Base-by-base conservation (phyloP, 202 grass and related monocot species). In the Schoenoplectus triqueter region DNA sequence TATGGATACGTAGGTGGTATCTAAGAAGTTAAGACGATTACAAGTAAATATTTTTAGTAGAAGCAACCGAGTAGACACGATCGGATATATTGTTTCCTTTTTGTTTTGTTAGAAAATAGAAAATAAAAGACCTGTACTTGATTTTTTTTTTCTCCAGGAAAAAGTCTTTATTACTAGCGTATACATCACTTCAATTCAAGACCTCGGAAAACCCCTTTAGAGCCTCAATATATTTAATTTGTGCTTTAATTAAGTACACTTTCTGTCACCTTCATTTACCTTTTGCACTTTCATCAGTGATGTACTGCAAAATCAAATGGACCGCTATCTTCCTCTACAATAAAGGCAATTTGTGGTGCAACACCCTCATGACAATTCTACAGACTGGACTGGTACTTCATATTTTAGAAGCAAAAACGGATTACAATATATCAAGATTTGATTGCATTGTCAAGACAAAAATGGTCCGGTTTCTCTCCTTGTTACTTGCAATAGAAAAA, bases 401-500 rank as follows among this genome's bases (percentile, higher is more conserved):
- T 31, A 31, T 31, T 42, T 45, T 44, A 15, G 66, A 68, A 42
- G 13, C 31, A 42, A 45, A 44, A 69, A 51, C 45, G 15, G 47
- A 3, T 73, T 49, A 20, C 1, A 74, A 52, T 20, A 4, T 9
- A 73, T 18, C 70, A 73, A 49, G 10, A 52, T 71, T 71, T 72
- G 44, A 72, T 72, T 18, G 44, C 14, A 8, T 72, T 48, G n/a
- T 21, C 48, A 52, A 52, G 9, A 22, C 67, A 70, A 3, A 22
- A 74, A 75, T 54, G 10, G 17, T 22, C 10, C 2, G 4, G 4
- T 31, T 54, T 75, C 18, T 75, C 46, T 31, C 72, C 5, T 48
- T 73, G n/a, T 76, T 55, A 31, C 6, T 47, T 19, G 18, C 4
- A 54, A 75, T 75, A 31, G 72, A 75, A 75, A 48, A 31, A 54